These are phyloP conservation scores for Boletales sp. DNA, from an alignment of 768 basidiomycete genomes.

Conservation along the genomic window DNA sequence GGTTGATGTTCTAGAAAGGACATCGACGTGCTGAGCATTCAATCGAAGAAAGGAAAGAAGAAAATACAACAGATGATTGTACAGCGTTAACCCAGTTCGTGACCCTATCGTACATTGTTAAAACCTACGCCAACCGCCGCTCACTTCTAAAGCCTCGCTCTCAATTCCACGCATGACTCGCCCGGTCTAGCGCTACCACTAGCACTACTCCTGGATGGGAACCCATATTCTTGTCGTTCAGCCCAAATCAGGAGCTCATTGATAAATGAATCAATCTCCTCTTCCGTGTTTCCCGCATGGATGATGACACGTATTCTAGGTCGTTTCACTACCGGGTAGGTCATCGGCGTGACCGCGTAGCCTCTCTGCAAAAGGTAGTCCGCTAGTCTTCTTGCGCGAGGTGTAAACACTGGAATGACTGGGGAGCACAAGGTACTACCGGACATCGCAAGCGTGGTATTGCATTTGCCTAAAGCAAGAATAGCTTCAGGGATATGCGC, in stretches of 20 bases:
- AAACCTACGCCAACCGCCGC: not conserved
- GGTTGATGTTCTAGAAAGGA: too few species aligned
- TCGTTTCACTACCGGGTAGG: constrained; percentile 12
- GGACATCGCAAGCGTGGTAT: not conserved
- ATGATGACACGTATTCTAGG: constrained; percentile 16
- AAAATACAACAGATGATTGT: not conserved
- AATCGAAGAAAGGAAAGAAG: not conserved
- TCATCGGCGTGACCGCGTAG: constrained; percentile 8
- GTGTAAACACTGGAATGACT: constrained; percentile 19
- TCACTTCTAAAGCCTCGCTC: constrained; percentile 13
- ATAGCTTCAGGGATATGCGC: constrained; percentile 4
- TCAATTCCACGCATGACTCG: not conserved
- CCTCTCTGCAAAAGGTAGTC: constrained; percentile 15
- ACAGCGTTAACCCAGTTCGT: not conserved
- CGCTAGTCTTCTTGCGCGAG: constrained; percentile 6
- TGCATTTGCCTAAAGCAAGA: not conserved
- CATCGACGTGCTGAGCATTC: too few species aligned
- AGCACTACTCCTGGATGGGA: not conserved
- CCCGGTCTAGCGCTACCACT: not conserved
- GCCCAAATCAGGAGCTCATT: constrained; percentile 11
- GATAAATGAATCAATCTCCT: constrained; percentile 11
- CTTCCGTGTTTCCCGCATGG: constrained; percentile 16
- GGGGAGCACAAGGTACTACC: constrained; percentile 12
- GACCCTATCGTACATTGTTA: not conserved
- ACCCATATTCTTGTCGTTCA: not conserved